Conservation (phyloP, 148 eudicot genomes). For the Camellia lanceoleosa region DNA sequence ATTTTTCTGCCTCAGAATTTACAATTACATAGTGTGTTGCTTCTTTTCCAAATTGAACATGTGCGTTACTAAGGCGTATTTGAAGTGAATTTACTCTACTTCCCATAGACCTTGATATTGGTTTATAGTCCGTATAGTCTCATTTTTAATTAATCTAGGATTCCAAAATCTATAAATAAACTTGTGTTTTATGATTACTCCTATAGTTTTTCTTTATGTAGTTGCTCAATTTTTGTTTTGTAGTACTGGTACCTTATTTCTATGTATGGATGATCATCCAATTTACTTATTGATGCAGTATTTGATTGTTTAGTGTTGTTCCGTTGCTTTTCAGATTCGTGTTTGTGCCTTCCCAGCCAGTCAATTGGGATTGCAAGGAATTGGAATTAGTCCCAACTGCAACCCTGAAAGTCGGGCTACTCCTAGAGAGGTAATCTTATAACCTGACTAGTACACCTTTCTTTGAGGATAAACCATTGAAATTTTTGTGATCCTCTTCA, state of each 20-base stretch:
- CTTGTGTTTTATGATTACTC: not conserved
- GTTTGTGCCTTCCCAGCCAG: slow-evolving; percentile 91
- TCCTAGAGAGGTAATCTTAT: slow-evolving; percentile 65
- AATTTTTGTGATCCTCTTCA: not conserved
- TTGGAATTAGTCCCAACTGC: slow-evolving; percentile 95
- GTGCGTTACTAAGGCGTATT: not conserved
- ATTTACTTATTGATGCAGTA: not conserved
- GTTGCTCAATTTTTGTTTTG: not conserved
- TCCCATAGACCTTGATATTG: not conserved
- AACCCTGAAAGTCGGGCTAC: slow-evolving; percentile 81
- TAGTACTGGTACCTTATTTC: not conserved
- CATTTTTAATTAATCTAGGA: not conserved
- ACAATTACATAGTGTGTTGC: not conserved
- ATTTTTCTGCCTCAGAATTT: not conserved
- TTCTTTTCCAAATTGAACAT: not conserved
- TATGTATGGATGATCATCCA: not conserved
- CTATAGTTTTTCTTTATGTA: not conserved
- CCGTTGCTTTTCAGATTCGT: slow-evolving; percentile 58
- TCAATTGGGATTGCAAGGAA: slow-evolving; percentile 71
- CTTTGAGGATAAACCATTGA: slow-evolving; percentile 10
- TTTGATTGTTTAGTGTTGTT: not conserved
- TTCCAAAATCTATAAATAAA: not conserved
- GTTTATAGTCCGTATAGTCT: not conserved
- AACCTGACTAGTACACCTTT: not conserved
- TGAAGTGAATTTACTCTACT: slow-evolving; percentile 5